A percentile compares a stretch with the other conserved stretches of the same genome.
Evolutionary conservation across 228 moss, liverwort and hornwort species (phyloP).

Genomic region (Sphagnum magellanicum): DNA sequence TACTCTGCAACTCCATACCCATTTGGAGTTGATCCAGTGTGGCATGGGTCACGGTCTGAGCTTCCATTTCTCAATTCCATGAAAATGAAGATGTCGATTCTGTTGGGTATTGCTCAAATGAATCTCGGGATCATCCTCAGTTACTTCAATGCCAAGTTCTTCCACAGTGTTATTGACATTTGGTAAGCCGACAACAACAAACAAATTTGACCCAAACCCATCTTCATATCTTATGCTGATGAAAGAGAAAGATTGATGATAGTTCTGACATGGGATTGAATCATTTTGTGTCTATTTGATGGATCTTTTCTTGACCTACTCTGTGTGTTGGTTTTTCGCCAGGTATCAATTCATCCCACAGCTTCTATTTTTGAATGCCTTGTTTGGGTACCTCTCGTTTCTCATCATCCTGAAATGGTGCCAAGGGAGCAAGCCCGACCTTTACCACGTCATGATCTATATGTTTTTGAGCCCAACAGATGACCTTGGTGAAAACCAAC

Average conservation of each 20-base stretch:
- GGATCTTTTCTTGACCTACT: not conserved
- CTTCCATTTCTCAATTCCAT: slow-evolving; percentile 76
- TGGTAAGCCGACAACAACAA: slow-evolving; percentile 31
- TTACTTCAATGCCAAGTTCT: slow-evolving; percentile 81
- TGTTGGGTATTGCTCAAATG: slow-evolving; percentile 86
- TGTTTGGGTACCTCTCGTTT: slow-evolving; percentile 86
- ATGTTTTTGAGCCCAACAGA: slow-evolving; percentile 87
- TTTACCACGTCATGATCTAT: slow-evolving; percentile 98
- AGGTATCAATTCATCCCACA: slow-evolving; percentile 97
- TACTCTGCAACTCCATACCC: slow-evolving; percentile 57
- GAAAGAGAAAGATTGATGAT: too few species aligned
- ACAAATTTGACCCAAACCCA: too few species aligned
- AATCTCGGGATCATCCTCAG: slow-evolving; percentile 87
- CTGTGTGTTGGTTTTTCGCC: not conserved
- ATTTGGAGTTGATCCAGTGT: slow-evolving; percentile 91
- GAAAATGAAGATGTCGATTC: slow-evolving; percentile 99
- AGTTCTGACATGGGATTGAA: too few species aligned
- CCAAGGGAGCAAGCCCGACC: slow-evolving; percentile 76
- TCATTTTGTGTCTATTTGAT: too few species aligned
- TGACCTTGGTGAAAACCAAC: slow-evolving; percentile 67
- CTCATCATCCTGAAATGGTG: slow-evolving; percentile 90
- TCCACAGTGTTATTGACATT: slow-evolving; percentile 51
- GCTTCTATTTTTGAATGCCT: slow-evolving; percentile 69
- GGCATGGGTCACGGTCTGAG: slow-evolving; percentile 95
- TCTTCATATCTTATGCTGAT: too few species aligned